phyloP scores from a whole-genome alignment of 1,284 basidiomycete species.

The Meripilus lineatus region DNA sequence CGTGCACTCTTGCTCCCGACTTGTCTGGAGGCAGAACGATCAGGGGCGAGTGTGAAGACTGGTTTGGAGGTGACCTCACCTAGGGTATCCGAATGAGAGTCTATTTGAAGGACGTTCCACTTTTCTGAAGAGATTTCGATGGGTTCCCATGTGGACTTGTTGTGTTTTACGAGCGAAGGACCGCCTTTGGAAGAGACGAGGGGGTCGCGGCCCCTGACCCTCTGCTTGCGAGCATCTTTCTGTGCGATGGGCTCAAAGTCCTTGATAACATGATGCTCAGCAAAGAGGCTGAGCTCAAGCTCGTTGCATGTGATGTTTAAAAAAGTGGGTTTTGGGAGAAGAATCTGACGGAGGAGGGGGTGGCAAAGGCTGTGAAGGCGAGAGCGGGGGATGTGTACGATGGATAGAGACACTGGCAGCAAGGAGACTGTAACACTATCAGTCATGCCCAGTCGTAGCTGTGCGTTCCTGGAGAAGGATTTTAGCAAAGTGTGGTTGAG shows the following conservation, averaged over 20 bases:
- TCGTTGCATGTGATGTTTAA: slow-evolving; percentile 73
- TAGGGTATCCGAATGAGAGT: slow-evolving; percentile 63
- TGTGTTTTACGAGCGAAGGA: slow-evolving; percentile 2
- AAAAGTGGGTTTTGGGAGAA: slow-evolving; percentile 60
- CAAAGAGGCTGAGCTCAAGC: slow-evolving; percentile 69
- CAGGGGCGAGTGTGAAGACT: slow-evolving; percentile 7
- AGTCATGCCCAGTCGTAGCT: slow-evolving; percentile 13
- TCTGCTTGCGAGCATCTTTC: slow-evolving; percentile 46
- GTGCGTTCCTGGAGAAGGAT: not conserved
- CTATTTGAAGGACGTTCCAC: slow-evolving; percentile 74
- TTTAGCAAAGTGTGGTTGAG: too few species aligned
- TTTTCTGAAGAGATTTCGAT: slow-evolving; percentile 65
- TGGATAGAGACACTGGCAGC: slow-evolving; percentile 63
- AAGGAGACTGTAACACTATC: slow-evolving; percentile 55
- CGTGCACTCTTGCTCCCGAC: slow-evolving; percentile 69
- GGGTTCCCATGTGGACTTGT: slow-evolving; percentile 32
- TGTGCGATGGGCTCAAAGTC: slow-evolving; percentile 61
- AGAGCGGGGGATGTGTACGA: slow-evolving; percentile 63
- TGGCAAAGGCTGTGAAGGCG: slow-evolving; percentile 55
- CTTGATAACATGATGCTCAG: slow-evolving; percentile 49
- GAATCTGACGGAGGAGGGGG: slow-evolving; percentile 62
- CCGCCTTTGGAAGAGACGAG: not conserved
- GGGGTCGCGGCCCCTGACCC: slow-evolving; percentile 30
- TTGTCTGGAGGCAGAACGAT: slow-evolving; percentile 39
- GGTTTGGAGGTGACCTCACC: slow-evolving; percentile 35